These are phyloP conservation scores for Ogataea henricii DNA, from an alignment of 805 yeast genomes.

Conservation along the genomic window DNA sequence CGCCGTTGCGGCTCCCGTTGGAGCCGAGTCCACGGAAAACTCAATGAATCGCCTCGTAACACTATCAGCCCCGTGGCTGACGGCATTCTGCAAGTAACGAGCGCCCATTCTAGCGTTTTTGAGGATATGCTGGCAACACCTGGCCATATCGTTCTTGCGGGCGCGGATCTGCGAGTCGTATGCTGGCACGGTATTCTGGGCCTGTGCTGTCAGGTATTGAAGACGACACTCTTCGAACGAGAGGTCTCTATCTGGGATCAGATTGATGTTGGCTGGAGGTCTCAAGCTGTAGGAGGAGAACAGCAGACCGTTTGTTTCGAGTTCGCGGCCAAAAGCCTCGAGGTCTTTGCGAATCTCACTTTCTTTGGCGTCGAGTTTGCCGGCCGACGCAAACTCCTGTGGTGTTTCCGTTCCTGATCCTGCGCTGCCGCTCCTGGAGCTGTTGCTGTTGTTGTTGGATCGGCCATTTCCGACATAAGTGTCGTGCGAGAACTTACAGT, in stretches of 20 bases:
- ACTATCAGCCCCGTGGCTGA: conserved; percentile 31
- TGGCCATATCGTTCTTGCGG: conserved; percentile 49
- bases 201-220: conserved; percentile 46
- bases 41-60: conserved; percentile 37
- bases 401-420: conserved; percentile 1
- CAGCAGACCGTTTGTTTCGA: conserved; percentile 20
- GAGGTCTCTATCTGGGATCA: conserved; percentile 53
- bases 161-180: conserved; percentile 44
- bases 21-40: conserved; percentile 31
- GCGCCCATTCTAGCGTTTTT: conserved; percentile 53
- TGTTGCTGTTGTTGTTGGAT: conserved; percentile 10
- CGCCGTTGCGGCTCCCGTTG: conserved; percentile 1
- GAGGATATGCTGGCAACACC: conserved; percentile 40
- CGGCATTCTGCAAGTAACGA: conserved; percentile 53
- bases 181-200: conserved; percentile 21
- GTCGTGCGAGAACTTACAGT: conserved; percentile 47
- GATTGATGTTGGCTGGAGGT: conserved; percentile 47
- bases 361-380: conserved; percentile 5
- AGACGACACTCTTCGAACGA: conserved; percentile 56
- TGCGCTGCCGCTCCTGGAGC: conserved; percentile 1
- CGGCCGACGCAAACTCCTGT: conserved; percentile 12
- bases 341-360: neutral
- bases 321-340: conserved; percentile 4
- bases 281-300: conserved; percentile 51
- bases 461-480: conserved; percentile 14